phyloP scores from a whole-genome alignment of 2,329 filamentous ascomycete genomes.

The Penicillium sp. region DNA sequence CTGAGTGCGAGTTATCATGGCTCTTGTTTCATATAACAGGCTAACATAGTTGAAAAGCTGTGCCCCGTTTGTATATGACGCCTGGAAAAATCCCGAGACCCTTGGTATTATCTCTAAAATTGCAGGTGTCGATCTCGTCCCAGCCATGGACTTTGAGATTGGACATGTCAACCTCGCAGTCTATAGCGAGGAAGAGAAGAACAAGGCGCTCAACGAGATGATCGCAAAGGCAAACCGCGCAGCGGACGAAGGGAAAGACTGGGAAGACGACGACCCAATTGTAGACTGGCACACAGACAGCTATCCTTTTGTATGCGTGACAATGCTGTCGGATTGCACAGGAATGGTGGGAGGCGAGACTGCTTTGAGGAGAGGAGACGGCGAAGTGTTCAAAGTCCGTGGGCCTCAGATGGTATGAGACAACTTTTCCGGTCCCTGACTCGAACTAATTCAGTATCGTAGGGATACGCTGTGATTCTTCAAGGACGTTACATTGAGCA shows the following conservation, averaged over 20 bases:
- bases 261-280: constrained; percentile 58
- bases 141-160: constrained; percentile 61
- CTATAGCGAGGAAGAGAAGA: constrained; percentile 54
- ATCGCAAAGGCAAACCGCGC: constrained; percentile 44
- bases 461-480: constrained; percentile 68
- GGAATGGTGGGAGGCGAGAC: constrained; percentile 67
- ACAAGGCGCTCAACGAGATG: constrained; percentile 48
- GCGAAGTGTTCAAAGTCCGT: not conserved
- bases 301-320: constrained; percentile 72
- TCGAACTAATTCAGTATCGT: constrained; percentile 11
- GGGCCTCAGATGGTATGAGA: constrained; percentile 2
- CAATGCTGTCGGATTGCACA: constrained; percentile 68
- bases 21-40: not conserved
- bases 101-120: constrained; percentile 56
- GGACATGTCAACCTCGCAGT: constrained; percentile 61
- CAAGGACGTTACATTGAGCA: constrained; percentile 72
- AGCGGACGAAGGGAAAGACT: constrained; percentile 48
- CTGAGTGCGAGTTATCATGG: constrained; percentile 52
- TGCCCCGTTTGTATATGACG: constrained; percentile 68
- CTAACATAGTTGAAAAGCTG: constrained; percentile 46
- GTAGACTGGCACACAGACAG: constrained; percentile 69
- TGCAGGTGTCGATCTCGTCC: constrained; percentile 60
- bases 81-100: constrained; percentile 61
- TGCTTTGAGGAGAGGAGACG: not conserved
- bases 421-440: not conserved